Evolutionary conservation across 108 stramenopile genomes (phyloP), one percentile per base, ranked within the genome.

Genomic region (Chaetoceros tenuissimus): DNA sequence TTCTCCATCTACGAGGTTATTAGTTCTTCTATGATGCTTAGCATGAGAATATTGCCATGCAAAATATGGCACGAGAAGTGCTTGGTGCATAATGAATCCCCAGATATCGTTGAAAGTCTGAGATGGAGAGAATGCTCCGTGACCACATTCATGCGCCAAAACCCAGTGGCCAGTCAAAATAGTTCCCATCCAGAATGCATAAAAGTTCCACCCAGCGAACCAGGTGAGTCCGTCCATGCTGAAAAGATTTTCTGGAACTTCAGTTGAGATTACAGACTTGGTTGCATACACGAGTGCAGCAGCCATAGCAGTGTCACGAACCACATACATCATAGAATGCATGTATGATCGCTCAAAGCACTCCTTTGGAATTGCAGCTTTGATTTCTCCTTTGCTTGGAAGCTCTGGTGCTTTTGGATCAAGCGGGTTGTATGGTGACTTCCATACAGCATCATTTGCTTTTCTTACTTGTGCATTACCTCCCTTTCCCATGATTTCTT

Each of bases 121-220:
- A 28, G 68, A 81, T 1, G 85, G 81, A 17, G 92, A 92, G 63
- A 97, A 99, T 56, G 97, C 94, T 44, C 95, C 95, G 67, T 99
- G 99, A 47, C 99, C 99, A 61, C 97, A 98, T 60, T 99, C 99
- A 65, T 99, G 99, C 1, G 93, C 97, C 1, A 99, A 63, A 24
- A 99, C 99, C 99, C 99, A 99, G 24, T 95, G 95, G 7, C 99
- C 97, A 22, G 97, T 98, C 49, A 95, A 60, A 57, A 97, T 94
- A 56, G 90, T 87, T 55, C 99, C 99, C 81, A 94, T 90, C 74
- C 87, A 90, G 68, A 95, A 98, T 70, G 94, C 94, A 64, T 98
- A 99, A 52, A 78, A 57, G 17, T 83, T 78, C 98, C 98, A 99
- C 26, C 95, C 87, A 45, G 82, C 31, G 46, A 66, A 72, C 67